Base-by-base conservation (phyloP, 2,329 filamentous ascomycete genomes). In the Volutella citrinella region DNA sequence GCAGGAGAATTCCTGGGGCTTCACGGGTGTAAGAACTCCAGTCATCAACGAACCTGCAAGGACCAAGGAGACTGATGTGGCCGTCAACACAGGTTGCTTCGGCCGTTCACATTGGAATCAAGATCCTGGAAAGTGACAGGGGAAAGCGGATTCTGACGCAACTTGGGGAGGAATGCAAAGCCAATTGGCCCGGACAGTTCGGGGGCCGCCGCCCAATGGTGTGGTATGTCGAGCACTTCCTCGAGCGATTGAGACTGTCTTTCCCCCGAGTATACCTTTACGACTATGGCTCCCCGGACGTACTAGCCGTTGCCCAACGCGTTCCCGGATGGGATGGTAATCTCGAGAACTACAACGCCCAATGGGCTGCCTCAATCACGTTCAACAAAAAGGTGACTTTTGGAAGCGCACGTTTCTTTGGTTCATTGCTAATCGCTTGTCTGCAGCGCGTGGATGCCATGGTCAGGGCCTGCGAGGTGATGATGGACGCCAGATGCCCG, bases 141-240 rank as follows among this genome's bases (percentile, higher is more conserved):
- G n/a, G n/a, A n/a, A n/a, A n/a, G n/a, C n/a, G n/a, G n/a, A n/a
- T n/a, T n/a, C n/a, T n/a, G n/a, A n/a, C n/a, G n/a, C n/a, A n/a
- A n/a, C n/a, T n/a, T n/a, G n/a, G n/a, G n/a, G n/a, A n/a, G n/a
- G n/a, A n/a, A n/a, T n/a, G n/a, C n/a, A n/a, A n/a, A n/a, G n/a
- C n/a, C n/a, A n/a, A n/a, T n/a, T n/a, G n/a, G n/a, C n/a, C n/a
- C n/a, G n/a, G n/a, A n/a, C n/a, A n/a, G n/a, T n/a, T n/a, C n/a
- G n/a, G n/a, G n/a, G n/a, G n/a, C n/a, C n/a, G n/a, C n/a, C n/a
- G n/a, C n/a, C n/a, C n/a, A n/a, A n/a, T n/a, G n/a, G n/a, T n/a
- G n/a, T n/a, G n/a, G n/a, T 38, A 38, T 12, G 36, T 34, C 10
- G 14, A 30, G 11, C 26, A 34, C 12, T 38, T 38, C 17, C 36